Evolutionary conservation across 169 alveolate species (phyloP), one percentile per base, ranked within the genome.

Genomic region (Cryptosporidium sp.): DNA sequence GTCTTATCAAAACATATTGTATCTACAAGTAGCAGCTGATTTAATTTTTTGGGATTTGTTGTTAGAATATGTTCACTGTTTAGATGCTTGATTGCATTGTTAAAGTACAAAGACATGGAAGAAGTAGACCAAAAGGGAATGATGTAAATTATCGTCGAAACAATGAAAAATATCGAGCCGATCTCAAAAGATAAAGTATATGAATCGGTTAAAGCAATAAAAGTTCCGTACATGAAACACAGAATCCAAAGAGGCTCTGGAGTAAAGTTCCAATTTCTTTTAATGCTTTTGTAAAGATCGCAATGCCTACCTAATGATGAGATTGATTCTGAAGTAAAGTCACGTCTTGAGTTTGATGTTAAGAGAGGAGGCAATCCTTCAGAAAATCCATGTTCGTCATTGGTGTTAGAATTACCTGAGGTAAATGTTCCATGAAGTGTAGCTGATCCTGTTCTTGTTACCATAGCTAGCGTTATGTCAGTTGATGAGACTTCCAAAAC

Each of bases 1-100:
- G 89, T 80, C 62, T 80, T 80, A 45, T 80, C 89, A 80, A 80
- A 65, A 23, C 73, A 80, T 3, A 80, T 21, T 1, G 89, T 80
- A 44, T 80, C 89, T 3, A 80, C 31, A 21, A 80, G 23, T 16
- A 39, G 56, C 12, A 62, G 39, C 16, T 80, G 68, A 10, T 21
- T 44, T 16, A 80, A 51, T 42, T 65, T 65, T n/a, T 29, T 39
- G 10, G 89, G 62, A 39, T 80, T 80, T 18, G 89, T 39, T 31
- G 72, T 53, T 7, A 62, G 16, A 10, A 80, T 80, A 44, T 80
- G 8, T 1, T 80, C 18, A 16, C 62, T 44, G 16, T 23, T 2
- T 9, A 80, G 53, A 23, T 44, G 4, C 16, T 65, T 53, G 9
- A 80, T 80, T 26, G 65, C 10, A 9, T 23, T 31, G 44, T 80